Evolutionary conservation across 371 early-diverging fungal genomes (phyloP).

Genomic region (Saksenaea vasiformis): DNA sequence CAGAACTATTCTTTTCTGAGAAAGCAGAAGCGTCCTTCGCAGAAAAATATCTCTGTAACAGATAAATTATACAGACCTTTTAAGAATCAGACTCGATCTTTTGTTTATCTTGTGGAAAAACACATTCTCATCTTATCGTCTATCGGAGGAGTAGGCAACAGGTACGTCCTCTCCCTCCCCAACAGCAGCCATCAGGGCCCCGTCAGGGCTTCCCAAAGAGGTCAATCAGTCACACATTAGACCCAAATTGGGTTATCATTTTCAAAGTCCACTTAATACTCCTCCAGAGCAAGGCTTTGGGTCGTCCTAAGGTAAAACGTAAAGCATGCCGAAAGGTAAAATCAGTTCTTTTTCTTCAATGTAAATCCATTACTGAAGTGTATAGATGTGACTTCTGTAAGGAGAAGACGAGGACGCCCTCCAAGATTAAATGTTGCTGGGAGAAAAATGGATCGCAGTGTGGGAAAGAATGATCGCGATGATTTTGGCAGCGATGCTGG

Average conservation of each 20-base stretch:
- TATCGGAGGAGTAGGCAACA: too few relatives aligned
- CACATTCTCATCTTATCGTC: too few relatives aligned
- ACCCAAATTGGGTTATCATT: background rate
- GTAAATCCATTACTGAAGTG: background rate
- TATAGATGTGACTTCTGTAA: background rate
- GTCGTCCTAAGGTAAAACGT: background rate
- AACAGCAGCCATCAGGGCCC: too few relatives aligned
- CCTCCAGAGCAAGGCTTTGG: background rate
- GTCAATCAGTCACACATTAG: background rate
- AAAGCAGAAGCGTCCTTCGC: too few relatives aligned
- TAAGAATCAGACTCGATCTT: too few relatives aligned
- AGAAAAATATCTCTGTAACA: too few relatives aligned
- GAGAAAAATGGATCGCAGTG: background rate
- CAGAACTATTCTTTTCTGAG: too few relatives aligned
- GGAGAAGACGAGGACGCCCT: background rate
- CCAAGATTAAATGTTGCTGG: background rate
- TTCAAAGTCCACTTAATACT: conserved; percentile 2
- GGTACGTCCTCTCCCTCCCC: too few relatives aligned
- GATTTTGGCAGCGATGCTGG: background rate
- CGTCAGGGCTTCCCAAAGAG: too few relatives aligned
- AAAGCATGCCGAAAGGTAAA: conserved; percentile 4
- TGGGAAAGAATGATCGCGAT: background rate
- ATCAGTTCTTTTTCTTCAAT: background rate
- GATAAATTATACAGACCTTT: too few relatives aligned
- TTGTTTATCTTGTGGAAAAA: too few relatives aligned